Conservation (phyloP, 2,329 filamentous ascomycete genomes). For the Epichloe uncinata region DNA sequence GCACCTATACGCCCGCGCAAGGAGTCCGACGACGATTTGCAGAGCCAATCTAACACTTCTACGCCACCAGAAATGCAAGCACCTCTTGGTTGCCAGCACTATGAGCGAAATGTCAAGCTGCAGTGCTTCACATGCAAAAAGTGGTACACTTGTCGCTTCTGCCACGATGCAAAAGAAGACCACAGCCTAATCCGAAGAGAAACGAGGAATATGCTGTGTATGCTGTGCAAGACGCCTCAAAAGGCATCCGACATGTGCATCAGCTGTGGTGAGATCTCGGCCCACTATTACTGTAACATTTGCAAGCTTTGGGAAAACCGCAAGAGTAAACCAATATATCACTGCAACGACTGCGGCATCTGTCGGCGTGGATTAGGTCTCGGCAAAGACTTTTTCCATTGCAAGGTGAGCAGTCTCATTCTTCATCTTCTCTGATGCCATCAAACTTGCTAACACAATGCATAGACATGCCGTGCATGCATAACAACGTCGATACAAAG, state of each 20-base stretch:
- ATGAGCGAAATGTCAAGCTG: constrained; percentile 88
- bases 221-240: constrained; percentile 83
- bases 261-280: constrained; percentile 64
- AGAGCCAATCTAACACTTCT: constrained; percentile 9
- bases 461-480: constrained; percentile 78
- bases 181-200: constrained; percentile 68
- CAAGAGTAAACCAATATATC: constrained; percentile 80
- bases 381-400: constrained; percentile 95
- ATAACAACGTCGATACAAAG: constrained; percentile 77
- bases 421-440: background rate
- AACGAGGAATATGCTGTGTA: constrained; percentile 94
- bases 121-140: constrained; percentile 81
- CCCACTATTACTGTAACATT: constrained; percentile 83
- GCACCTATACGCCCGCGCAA: constrained; percentile 37
- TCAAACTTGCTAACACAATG: background rate
- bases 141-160: constrained; percentile 94
- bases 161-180: constrained; percentile 73
- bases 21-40: constrained; percentile 31
- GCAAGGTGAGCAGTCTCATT: constrained; percentile 54
- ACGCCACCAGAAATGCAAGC: constrained; percentile 21
- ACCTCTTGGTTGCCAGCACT: constrained; percentile 74
- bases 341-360: constrained; percentile 91
- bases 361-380: constrained; percentile 82
- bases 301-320: constrained; percentile 98
- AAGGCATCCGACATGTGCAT: constrained; percentile 65